phyloP scores from a whole-genome alignment of 768 basidiomycete species.

The Lactarius vividus region DNA sequence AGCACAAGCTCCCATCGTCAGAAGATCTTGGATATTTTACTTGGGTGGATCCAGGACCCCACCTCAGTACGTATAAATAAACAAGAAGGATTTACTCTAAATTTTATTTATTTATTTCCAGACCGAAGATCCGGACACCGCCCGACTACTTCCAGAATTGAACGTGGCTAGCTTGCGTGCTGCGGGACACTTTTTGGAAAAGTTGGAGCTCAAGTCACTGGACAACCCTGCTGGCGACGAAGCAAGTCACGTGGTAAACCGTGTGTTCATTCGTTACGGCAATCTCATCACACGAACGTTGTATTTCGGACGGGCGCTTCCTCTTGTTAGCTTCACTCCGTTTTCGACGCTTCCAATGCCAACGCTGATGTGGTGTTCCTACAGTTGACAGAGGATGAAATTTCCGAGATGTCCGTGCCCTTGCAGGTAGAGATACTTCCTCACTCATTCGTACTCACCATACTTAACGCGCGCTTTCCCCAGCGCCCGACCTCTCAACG shows the following conservation, averaged over 20 bases:
- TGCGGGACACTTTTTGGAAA: conserved; percentile 70
- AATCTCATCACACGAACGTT: conserved; percentile 60
- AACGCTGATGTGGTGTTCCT: conserved; percentile 2
- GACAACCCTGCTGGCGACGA: conserved; percentile 62
- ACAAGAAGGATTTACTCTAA: neutral
- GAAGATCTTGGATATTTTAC: conserved; percentile 68
- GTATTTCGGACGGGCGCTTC: conserved; percentile 49
- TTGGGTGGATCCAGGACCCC: conserved; percentile 72
- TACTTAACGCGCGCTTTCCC: neutral
- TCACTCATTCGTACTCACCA: neutral
- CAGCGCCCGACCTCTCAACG: conserved; percentile 27
- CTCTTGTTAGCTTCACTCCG: conserved; percentile 25
- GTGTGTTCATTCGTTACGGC: conserved; percentile 79
- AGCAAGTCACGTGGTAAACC: conserved; percentile 63
- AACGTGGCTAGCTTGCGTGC: conserved; percentile 75
- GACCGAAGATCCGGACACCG: conserved; percentile 39
- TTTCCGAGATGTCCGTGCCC: neutral
- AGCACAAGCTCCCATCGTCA: conserved; percentile 58
- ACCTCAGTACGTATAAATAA: conserved; percentile 41
- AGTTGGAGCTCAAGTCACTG: conserved; percentile 60
- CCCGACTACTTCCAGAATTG: conserved; percentile 55
- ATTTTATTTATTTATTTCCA: conserved; percentile 4
- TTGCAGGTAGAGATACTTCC: neutral
- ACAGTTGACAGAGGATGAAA: conserved; percentile 13
- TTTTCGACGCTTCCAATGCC: neutral